These are phyloP conservation scores for Teratosphaeria destructans DNA, from an alignment of 2,329 filamentous ascomycete species.

Conservation along the genomic window DNA sequence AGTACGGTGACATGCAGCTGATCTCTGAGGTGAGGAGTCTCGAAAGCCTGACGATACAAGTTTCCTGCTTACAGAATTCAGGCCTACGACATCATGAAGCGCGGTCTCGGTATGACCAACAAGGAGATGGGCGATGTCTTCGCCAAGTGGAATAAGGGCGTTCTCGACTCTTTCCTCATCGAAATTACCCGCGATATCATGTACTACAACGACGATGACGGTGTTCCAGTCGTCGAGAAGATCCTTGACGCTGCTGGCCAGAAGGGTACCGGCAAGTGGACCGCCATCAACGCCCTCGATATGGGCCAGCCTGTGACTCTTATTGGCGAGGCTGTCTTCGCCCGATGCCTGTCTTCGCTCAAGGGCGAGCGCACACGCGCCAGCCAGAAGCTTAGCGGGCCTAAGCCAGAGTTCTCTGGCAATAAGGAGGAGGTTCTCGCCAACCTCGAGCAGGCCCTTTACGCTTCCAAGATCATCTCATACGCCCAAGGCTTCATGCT, in stretches of 20 bases:
- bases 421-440: constrained; percentile 89
- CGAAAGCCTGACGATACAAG: neutral
- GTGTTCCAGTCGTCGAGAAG: constrained; percentile 88
- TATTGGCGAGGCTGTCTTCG: constrained; percentile 93
- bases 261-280: constrained; percentile 99
- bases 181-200: constrained; percentile 98
- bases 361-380: constrained; percentile 87
- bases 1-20: constrained; percentile 99
- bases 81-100: constrained; percentile 99
- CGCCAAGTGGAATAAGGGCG: constrained; percentile 95
- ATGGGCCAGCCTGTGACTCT: constrained; percentile 97
- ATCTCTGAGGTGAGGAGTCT: constrained; percentile 77
- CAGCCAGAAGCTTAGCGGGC: constrained; percentile 66
- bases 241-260: constrained; percentile 97
- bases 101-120: constrained; percentile 74
- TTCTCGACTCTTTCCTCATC: constrained; percentile 97
- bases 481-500: constrained; percentile 99
- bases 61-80: constrained; percentile 29
- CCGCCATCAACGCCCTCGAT: constrained; percentile 96
- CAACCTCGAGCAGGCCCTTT: constrained; percentile 96
- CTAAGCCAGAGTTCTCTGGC: constrained; percentile 70
- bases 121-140: constrained; percentile 97
- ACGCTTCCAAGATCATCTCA: constrained; percentile 99
- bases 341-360: constrained; percentile 85
- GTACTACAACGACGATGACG: constrained; percentile 95